Evolutionary conservation across 768 basidiomycete genomes (phyloP).

Genomic region (Multifurca ochricompacta): DNA sequence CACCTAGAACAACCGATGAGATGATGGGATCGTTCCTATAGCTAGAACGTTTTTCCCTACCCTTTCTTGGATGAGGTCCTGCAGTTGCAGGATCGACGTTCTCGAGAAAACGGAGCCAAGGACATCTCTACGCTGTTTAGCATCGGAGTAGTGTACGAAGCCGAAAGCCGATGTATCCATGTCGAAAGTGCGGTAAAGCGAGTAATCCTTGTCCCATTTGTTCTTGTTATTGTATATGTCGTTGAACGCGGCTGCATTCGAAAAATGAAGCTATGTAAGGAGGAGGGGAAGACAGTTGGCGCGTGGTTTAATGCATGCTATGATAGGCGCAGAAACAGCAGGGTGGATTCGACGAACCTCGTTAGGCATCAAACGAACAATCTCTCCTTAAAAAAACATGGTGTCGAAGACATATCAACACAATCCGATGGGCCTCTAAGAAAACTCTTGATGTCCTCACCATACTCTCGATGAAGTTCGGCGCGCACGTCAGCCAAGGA

Average conservation of each 20-base stretch:
- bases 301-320: background rate
- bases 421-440: no score
- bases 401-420: background rate
- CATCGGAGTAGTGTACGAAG: slow-evolving; percentile 1
- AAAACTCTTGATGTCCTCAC: no score
- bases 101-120: background rate
- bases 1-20: background rate
- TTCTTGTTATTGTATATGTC: slow-evolving; percentile 2
- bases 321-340: no score
- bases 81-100: background rate
- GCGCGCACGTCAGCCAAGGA: background rate
- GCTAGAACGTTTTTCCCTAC: background rate
- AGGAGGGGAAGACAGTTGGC: background rate
- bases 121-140: slow-evolving; percentile 1
- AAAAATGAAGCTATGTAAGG: background rate
- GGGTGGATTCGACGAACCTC: background rate
- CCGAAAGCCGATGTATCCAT: background rate
- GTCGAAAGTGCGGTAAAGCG: background rate
- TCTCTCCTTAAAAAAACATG: background rate
- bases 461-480: background rate
- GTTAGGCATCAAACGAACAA: background rate
- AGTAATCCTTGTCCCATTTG: slow-evolving; percentile 7
- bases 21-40: background rate
- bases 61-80: background rate
- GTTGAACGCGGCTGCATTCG: background rate